Conservation (phyloP, 768 basidiomycete species). For the Agaricus subrufescens region DNA sequence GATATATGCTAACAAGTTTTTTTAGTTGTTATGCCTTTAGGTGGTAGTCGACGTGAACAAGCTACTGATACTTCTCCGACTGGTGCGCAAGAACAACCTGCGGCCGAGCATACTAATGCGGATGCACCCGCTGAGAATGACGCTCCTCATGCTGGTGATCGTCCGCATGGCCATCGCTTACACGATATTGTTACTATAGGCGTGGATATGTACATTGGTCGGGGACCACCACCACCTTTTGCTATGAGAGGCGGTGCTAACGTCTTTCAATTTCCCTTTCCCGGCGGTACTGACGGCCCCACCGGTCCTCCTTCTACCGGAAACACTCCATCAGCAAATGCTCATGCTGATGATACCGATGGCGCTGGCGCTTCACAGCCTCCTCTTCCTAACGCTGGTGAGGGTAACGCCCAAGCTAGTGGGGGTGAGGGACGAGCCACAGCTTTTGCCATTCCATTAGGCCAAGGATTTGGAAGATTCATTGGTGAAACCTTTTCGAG, state of each 20-base stretch:
- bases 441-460: background rate
- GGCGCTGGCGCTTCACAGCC: background rate
- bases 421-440: background rate
- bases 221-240: conserved; percentile 12
- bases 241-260: background rate
- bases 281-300: background rate
- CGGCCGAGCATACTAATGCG: background rate
- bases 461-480: background rate
- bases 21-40: background rate
- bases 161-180: background rate
- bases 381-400: background rate
- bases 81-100: background rate
- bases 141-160: background rate
- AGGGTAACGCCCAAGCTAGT: background rate
- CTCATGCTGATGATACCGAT: background rate
- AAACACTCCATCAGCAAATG: background rate
- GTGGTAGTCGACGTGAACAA: background rate
- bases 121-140: background rate
- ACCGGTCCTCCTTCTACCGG: background rate
- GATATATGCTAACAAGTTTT: background rate
- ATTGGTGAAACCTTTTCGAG: background rate
- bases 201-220: conserved; percentile 31
- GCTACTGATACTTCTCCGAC: background rate
- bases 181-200: conserved; percentile 31
- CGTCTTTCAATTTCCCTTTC: background rate